phyloP scores from a whole-genome alignment of 768 basidiomycete species.

The Boletus edulis region DNA sequence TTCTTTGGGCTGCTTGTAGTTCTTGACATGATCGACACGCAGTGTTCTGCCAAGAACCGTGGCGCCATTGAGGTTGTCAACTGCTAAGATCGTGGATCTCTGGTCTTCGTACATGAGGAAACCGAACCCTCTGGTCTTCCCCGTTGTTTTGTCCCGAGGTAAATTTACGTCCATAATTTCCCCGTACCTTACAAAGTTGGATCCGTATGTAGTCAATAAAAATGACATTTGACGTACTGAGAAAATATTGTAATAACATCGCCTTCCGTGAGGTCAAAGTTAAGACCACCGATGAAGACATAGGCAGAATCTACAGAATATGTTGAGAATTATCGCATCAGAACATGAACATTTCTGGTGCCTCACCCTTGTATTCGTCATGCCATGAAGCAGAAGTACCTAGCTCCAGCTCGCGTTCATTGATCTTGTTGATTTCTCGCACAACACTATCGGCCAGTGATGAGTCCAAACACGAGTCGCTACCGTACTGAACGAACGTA shows the following conservation, averaged over 20 bases:
- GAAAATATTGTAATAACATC: slow-evolving; percentile 98
- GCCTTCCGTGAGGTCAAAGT: slow-evolving; percentile 90
- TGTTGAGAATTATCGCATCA: slow-evolving; percentile 3
- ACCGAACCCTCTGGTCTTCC: slow-evolving; percentile 87
- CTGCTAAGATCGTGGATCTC: slow-evolving; percentile 90
- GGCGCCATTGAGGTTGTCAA: slow-evolving; percentile 98
- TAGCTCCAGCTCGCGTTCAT: slow-evolving; percentile 83
- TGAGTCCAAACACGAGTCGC: slow-evolving; percentile 3
- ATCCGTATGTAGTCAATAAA: neutral
- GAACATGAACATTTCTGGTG: neutral
- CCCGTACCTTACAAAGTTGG: slow-evolving; percentile 66
- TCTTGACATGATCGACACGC: slow-evolving; percentile 88
- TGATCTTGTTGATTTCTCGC: slow-evolving; percentile 91
- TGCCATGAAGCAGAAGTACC: slow-evolving; percentile 85
- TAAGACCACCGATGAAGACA: slow-evolving; percentile 87
- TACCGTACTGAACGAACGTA: slow-evolving; percentile 38
- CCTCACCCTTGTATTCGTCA: slow-evolving; percentile 84
- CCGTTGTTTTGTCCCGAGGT: slow-evolving; percentile 91
- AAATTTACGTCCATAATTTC: slow-evolving; percentile 94
- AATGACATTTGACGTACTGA: slow-evolving; percentile 59
- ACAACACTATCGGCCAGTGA: slow-evolving; percentile 61
- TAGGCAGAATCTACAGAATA: slow-evolving; percentile 79
- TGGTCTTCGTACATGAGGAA: slow-evolving; percentile 99
- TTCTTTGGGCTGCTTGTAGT: slow-evolving; percentile 84
- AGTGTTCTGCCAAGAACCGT: slow-evolving; percentile 82